Evolutionary conservation across 257 asterid species (phyloP).

Genomic region (Gentiana dahurica): DNA sequence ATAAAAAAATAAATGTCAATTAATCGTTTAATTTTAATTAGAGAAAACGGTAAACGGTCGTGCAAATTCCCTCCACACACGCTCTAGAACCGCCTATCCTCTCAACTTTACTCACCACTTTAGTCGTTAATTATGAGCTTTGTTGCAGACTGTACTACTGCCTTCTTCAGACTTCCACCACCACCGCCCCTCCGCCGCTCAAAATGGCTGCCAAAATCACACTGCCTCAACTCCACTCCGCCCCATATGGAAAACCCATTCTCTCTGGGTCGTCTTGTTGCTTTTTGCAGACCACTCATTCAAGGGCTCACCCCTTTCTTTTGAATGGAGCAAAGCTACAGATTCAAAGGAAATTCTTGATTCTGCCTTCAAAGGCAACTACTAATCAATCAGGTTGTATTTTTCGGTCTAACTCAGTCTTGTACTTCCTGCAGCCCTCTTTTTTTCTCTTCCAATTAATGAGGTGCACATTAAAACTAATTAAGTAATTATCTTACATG

Average conservation of each 20-base stretch:
- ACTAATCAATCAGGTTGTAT: constrained; percentile 69
- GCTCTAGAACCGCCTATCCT: no score
- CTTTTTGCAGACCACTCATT: constrained; percentile 26
- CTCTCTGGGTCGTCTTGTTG: constrained; percentile 18
- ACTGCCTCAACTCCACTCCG: constrained; percentile 23
- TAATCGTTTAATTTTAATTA: no score
- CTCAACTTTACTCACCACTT: no score
- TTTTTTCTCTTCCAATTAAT: no score
- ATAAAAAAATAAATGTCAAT: no score
- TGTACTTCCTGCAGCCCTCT: no score
- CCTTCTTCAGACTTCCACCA: not conserved
- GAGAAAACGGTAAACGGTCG: no score
- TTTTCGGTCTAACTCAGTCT: not conserved
- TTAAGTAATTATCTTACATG: no score
- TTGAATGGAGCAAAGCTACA: constrained; percentile 21
- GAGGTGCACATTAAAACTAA: no score
- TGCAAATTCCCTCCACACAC: no score
- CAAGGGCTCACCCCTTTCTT: constrained; percentile 29
- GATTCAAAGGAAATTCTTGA: constrained; percentile 29
- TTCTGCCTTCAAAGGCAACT: constrained; percentile 49
- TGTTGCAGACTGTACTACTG: no score
- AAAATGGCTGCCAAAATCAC: constrained; percentile 61
- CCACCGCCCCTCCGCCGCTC: constrained; percentile 11
- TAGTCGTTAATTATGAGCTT: no score
- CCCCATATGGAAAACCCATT: constrained; percentile 38